Percentiles rank a stretch among this genome's conserved stretches.
These are phyloP conservation scores for Penicillium silybi DNA, from an alignment of 495 filamentous ascomycete species.

Conservation along the genomic window DNA sequence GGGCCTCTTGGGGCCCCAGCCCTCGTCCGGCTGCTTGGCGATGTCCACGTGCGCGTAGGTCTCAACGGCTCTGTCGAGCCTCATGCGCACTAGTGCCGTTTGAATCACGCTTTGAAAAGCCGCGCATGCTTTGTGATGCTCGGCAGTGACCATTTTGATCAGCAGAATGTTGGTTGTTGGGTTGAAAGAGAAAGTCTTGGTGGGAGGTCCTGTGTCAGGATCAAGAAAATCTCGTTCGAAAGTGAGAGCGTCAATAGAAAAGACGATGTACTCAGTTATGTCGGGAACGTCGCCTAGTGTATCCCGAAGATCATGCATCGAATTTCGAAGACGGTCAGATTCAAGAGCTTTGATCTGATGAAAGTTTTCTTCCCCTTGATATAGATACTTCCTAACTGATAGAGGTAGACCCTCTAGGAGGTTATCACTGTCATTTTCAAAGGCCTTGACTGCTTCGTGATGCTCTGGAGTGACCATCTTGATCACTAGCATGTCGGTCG, in stretches of 20 bases:
- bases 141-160: constrained; percentile 1
- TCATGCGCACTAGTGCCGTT: not conserved
- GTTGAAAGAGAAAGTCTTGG: constrained; percentile 1
- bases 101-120: not conserved
- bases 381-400: too few species aligned
- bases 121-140: not conserved
- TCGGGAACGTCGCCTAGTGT: too few species aligned
- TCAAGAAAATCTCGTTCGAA: constrained; percentile 2
- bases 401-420: too few species aligned
- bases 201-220: not conserved
- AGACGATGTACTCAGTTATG: too few species aligned
- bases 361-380: too few species aligned
- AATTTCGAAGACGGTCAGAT: too few species aligned
- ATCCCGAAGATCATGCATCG: too few species aligned
- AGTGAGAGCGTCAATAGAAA: constrained; percentile 1
- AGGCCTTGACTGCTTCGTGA: too few species aligned
- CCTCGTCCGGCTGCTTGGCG: constrained; percentile 1
- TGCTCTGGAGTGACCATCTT: too few species aligned
- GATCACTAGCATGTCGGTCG: too few species aligned
- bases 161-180: not conserved
- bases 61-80: constrained; percentile 1
- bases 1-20: constrained; percentile 1
- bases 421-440: too few species aligned
- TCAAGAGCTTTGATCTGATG: too few species aligned
- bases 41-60: not conserved